Evolutionary conservation across 345 rosid species (phyloP).

Genomic region (Salix suchowensis): DNA sequence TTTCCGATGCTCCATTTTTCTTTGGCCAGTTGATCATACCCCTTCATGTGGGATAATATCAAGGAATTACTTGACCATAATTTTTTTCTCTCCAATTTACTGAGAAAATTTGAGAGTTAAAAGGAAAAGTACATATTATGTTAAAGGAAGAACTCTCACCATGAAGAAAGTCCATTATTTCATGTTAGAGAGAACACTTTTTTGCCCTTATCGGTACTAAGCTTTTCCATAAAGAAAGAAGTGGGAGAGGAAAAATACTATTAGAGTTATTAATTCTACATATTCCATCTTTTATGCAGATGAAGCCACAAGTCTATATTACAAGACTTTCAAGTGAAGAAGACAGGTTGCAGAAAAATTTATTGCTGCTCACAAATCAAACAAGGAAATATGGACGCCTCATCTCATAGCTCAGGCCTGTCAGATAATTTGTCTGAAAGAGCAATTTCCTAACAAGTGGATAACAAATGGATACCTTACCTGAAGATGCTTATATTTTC

Average conservation of each 20-base stretch:
- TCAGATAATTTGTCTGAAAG: background rate
- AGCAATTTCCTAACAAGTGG: background rate
- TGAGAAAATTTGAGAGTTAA: too few species aligned
- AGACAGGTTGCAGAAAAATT: background rate
- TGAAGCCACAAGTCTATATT: background rate
- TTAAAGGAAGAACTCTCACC: too few species aligned
- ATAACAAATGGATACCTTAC: slow-evolving; percentile 26
- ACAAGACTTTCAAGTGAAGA: background rate
- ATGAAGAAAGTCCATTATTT: too few species aligned
- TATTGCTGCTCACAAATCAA: background rate
- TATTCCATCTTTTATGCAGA: background rate
- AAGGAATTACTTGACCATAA: background rate
- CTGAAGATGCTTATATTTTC: slow-evolving; percentile 70
- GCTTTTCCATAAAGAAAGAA: too few species aligned
- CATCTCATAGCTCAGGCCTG: background rate
- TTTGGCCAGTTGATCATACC: background rate
- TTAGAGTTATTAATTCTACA: background rate
- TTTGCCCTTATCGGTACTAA: too few species aligned
- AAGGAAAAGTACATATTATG: too few species aligned
- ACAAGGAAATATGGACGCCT: background rate
- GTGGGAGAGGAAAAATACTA: too few species aligned
- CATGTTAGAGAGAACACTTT: too few species aligned
- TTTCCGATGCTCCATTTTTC: background rate
- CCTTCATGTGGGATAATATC: background rate
- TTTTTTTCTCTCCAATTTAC: background rate